Conservation (phyloP, 2,329 filamentous ascomycete genomes). For the Emericellopsis atlantica region DNA sequence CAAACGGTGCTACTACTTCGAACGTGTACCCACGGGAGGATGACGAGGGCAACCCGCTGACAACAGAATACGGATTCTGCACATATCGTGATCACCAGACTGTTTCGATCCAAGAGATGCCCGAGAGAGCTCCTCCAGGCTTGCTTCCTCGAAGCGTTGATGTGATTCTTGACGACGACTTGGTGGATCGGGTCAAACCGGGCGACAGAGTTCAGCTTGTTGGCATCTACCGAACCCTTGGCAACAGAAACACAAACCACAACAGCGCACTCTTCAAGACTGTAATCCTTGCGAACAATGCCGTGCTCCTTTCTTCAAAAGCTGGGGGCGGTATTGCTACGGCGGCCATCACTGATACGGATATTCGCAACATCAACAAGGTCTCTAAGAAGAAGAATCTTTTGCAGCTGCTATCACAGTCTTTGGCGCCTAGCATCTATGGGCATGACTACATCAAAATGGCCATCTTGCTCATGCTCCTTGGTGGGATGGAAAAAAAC, state of each 20-base stretch:
- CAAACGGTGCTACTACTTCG: conserved; percentile 73
- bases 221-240: conserved; percentile 88
- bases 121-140: conserved; percentile 86
- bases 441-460: conserved; percentile 98
- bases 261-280: conserved; percentile 94
- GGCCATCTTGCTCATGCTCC: conserved; percentile 86
- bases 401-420: conserved; percentile 86
- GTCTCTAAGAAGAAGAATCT: conserved; percentile 88
- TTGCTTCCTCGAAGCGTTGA: conserved; percentile 93
- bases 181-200: conserved; percentile 90
- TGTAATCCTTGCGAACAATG: conserved; percentile 83
- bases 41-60: conserved; percentile 79
- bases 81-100: conserved; percentile 95
- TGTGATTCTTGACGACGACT: conserved; percentile 90
- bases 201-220: conserved; percentile 94
- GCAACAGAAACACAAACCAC: conserved; percentile 83
- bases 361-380: conserved; percentile 98
- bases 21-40: conserved; percentile 93
- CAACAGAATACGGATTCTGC: conserved; percentile 92
- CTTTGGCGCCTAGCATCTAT: conserved; percentile 89
- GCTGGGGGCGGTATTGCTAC: conserved; percentile 89
- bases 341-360: conserved; percentile 84
- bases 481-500: conserved; percentile 97
- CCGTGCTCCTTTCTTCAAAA: conserved; percentile 90
- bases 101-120: conserved; percentile 98